Conservation (phyloP, 345 rosid species). For the Toxicodendron radicans region DNA sequence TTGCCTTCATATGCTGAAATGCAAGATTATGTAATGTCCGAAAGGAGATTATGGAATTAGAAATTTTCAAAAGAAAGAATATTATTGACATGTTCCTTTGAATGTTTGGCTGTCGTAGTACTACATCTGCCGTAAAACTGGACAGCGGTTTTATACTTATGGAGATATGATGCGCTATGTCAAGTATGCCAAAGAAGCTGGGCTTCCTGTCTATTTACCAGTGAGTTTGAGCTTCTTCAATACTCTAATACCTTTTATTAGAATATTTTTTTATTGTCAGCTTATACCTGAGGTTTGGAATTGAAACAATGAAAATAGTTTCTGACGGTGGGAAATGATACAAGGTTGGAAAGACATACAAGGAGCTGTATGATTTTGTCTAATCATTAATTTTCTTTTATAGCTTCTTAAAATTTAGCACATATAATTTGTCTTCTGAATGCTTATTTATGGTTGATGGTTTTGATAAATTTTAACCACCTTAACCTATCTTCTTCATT, state of each 20-base stretch:
- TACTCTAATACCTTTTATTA: not conserved
- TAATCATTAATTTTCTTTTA: not conserved
- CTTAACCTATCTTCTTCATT: not conserved
- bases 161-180: conserved; percentile 36
- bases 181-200: conserved; percentile 21
- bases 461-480: not conserved
- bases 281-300: not conserved
- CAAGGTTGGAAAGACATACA: not conserved
- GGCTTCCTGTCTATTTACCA: conserved; percentile 26
- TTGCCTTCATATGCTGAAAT: not conserved
- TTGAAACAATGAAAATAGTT: not conserved
- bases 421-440: not conserved
- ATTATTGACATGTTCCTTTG: not conserved
- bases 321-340: not conserved
- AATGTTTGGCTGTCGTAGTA: conserved; percentile 22
- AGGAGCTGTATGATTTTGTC: not conserved
- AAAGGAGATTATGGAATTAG: not conserved
- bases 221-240: conserved; percentile 23
- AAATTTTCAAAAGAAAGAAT: not conserved
- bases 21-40: not conserved
- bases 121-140: conserved; percentile 22
- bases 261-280: not conserved
- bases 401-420: not conserved
- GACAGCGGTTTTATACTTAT: conserved; percentile 24
- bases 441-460: not conserved